Percentiles rank a stretch among this genome's conserved stretches.
Evolutionary conservation across 768 basidiomycete genomes (phyloP).

Genomic region (Kwoniella sp.): DNA sequence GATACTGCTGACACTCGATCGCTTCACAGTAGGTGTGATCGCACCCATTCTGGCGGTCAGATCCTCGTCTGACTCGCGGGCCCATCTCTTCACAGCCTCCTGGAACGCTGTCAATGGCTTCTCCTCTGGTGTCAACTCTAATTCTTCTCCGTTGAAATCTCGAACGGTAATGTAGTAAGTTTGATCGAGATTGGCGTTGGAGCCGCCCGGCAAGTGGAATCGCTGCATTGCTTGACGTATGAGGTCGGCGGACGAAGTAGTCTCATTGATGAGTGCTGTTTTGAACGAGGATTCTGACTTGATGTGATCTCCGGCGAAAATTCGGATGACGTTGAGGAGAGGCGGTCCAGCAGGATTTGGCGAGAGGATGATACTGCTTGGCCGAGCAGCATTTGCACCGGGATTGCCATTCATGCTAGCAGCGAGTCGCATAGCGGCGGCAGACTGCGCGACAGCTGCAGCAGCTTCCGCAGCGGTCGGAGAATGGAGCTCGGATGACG

Average conservation of each 20-base stretch:
- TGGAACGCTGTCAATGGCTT: conserved; percentile 90
- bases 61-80: conserved; percentile 61
- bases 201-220: conserved; percentile 67
- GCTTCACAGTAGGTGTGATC: conserved; percentile 69
- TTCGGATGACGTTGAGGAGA: conserved; percentile 88
- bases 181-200: conserved; percentile 57
- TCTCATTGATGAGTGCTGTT: conserved; percentile 86
- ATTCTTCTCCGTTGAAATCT: conserved; percentile 83
- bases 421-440: conserved; percentile 51
- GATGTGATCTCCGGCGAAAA: conserved; percentile 88
- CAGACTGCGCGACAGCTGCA: conserved; percentile 65
- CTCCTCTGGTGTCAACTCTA: conserved; percentile 67
- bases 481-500: conserved; percentile 66
- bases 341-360: conserved; percentile 69
- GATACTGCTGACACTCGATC: conserved; percentile 90
- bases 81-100: conserved; percentile 64
- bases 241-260: conserved; percentile 80
- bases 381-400: conserved; percentile 31
- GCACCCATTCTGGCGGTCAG: conserved; percentile 15
- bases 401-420: conserved; percentile 31
- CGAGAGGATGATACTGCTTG: conserved; percentile 55
- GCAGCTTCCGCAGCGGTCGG: conserved; percentile 72
- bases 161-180: conserved; percentile 91
- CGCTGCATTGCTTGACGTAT: conserved; percentile 91
- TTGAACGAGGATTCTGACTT: conserved; percentile 98